These are phyloP conservation scores for Durusdinium trenchii DNA, from an alignment of 73 alveolate species.

Conservation along the genomic window DNA sequence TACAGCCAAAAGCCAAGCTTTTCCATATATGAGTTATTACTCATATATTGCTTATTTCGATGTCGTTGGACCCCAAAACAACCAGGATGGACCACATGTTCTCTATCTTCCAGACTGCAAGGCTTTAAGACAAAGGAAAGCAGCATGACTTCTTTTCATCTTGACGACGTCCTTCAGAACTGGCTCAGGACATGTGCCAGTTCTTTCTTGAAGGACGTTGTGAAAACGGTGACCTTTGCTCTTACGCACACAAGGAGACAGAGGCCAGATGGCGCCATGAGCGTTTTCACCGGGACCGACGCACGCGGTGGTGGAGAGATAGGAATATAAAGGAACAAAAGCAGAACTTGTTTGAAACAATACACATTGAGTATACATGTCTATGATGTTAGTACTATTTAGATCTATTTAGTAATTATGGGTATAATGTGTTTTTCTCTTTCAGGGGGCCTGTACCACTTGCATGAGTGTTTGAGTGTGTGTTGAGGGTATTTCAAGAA, in stretches of 20 bases:
- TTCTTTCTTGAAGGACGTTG: slow-evolving; percentile 91
- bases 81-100: no score
- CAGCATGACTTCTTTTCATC: neutral
- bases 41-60: no score
- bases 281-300: neutral
- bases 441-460: no score
- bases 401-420: neutral
- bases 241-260: slow-evolving; percentile 45
- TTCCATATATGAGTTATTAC: no score
- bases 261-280: neutral
- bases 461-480: no score
- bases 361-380: neutral
- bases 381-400: neutral
- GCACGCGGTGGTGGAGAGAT: neutral
- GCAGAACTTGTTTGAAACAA: neutral
- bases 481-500: no score
- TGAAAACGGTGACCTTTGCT: slow-evolving; percentile 59
- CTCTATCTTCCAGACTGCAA: no score
- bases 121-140: no score
- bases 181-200: slow-evolving; percentile 66
- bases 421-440: neutral
- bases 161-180: neutral
- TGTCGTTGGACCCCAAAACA: no score
- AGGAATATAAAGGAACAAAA: neutral
- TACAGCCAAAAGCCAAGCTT: no score